A percentile compares a stretch with the other conserved stretches of the same genome.
phyloP scores from a whole-genome alignment of 176 grass and related monocot species.

The Urochloa ruziziensis region DNA sequence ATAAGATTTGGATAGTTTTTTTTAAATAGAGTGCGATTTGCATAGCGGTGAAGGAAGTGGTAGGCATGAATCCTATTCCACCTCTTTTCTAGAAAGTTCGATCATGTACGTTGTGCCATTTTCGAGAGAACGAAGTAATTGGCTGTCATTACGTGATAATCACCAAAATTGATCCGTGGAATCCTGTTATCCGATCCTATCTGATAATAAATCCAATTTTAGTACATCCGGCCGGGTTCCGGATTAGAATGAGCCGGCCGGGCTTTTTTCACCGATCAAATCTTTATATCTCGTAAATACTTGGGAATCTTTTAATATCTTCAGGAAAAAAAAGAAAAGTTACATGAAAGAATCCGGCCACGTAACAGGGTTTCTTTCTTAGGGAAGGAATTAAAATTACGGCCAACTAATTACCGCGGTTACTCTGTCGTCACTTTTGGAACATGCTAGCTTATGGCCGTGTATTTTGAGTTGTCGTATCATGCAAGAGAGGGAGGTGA shows the following conservation, averaged over 20 bases:
- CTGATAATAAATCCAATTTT: not conserved
- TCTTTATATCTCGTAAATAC: not conserved
- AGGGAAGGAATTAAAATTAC: not conserved
- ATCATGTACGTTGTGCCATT: not conserved
- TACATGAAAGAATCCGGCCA: not conserved
- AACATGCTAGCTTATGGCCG: not conserved
- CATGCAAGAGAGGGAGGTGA: not conserved
- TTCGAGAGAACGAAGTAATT: constrained; percentile 9
- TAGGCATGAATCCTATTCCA: not conserved
- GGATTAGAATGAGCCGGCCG: not conserved
- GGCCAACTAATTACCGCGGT: not conserved
- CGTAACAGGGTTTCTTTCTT: not conserved
- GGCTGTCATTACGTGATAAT: not conserved
- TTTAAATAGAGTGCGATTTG: too few relatives aligned
- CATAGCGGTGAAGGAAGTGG: not conserved
- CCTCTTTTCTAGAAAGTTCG: not conserved
- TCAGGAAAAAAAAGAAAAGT: not conserved
- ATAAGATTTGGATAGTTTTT: not conserved
- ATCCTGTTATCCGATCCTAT: constrained; percentile 6
- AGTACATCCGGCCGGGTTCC: not conserved
- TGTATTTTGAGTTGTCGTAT: not conserved
- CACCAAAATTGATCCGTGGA: not conserved
- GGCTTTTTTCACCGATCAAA: not conserved
- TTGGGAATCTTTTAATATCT: not conserved
- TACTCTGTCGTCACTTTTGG: not conserved